These are phyloP conservation scores for Suillus americanus DNA, from an alignment of 768 basidiomycete genomes.

Conservation along the genomic window DNA sequence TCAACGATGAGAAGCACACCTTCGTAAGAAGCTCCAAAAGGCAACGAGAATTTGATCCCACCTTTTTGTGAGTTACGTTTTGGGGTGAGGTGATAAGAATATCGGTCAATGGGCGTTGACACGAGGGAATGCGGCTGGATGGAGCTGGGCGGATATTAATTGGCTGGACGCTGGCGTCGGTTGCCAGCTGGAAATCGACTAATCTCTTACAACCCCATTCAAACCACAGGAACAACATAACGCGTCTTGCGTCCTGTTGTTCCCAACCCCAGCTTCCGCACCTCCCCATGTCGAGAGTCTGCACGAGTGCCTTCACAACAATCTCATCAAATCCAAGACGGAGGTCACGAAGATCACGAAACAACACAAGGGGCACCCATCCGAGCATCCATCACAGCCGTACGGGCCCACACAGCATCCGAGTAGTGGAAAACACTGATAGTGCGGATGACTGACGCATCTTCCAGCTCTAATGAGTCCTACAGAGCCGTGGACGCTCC, in stretches of 20 bases:
- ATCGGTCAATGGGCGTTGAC: too few species aligned
- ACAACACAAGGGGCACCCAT: slow-evolving; percentile 43
- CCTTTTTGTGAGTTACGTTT: too few species aligned
- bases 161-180: too few species aligned
- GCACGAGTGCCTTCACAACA: not conserved
- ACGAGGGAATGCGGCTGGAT: too few species aligned
- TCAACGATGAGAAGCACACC: too few species aligned
- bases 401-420: slow-evolving; percentile 42
- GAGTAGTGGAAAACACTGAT: slow-evolving; percentile 59
- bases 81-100: too few species aligned
- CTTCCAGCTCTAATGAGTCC: not conserved
- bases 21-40: too few species aligned
- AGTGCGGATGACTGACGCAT: slow-evolving; percentile 59
- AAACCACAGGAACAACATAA: too few species aligned
- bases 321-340: not conserved
- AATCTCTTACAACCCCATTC: too few species aligned
- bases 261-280: not conserved
- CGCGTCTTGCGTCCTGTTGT: not conserved
- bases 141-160: too few species aligned
- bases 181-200: too few species aligned
- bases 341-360: slow-evolving; percentile 35
- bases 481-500: slow-evolving; percentile 67
- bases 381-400: slow-evolving; percentile 45
- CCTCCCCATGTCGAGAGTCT: not conserved
- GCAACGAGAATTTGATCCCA: too few species aligned